Evolutionary conservation across 2,329 filamentous ascomycete species (phyloP), one percentile per base, ranked within the genome.

Genomic region (Hypoxylon sp.): DNA sequence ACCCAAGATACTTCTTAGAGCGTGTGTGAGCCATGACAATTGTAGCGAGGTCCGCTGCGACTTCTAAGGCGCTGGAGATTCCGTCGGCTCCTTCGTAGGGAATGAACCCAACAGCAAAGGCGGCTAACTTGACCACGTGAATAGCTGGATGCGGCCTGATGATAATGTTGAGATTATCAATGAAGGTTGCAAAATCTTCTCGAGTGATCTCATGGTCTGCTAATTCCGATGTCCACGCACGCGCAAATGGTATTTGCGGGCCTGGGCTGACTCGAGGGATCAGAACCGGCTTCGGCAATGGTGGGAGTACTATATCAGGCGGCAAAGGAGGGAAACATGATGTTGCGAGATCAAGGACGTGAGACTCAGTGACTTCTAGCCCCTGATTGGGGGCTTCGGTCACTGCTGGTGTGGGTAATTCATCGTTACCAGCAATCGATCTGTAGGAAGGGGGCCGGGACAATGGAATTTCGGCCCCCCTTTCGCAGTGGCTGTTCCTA

Each of bases 101-200:
- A 15, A 80, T 72, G 17, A 78, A 62, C 0, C 73, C 62, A 3
- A 78, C 51, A 6, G 72, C 55, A 15, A 74, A 61, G 2, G 75
- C 73, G 2, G 72, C 70, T 3, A 75, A 24, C 31, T 75, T 65
- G 13, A 78, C 35, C 11, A 75, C 64, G 52, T 75, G 72, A 2
- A 78, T 58, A 10, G 75, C 76, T 11, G 77, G 73, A 13, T 75
- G 70, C 1, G 79, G 75, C 1, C 78, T 71, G 8, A 77, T 75
- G 10, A 78, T 74, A 2, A 79, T 73, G 60, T 82, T 82, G 7
- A 82, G 73, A 21, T 74, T 73, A 69, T 82, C 80, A 64, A 81
- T 73, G 66, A 79, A 80, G 15, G 74, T 66, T 7, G 81, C 58
- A 47, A 79, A 79, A 27, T 74, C 69, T 6, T 66, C 56, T 42